Evolutionary conservation across 371 early-diverging fungal species (phyloP), one percentile per base, ranked within the genome.

Genomic region (Lichtheimia ornata): DNA sequence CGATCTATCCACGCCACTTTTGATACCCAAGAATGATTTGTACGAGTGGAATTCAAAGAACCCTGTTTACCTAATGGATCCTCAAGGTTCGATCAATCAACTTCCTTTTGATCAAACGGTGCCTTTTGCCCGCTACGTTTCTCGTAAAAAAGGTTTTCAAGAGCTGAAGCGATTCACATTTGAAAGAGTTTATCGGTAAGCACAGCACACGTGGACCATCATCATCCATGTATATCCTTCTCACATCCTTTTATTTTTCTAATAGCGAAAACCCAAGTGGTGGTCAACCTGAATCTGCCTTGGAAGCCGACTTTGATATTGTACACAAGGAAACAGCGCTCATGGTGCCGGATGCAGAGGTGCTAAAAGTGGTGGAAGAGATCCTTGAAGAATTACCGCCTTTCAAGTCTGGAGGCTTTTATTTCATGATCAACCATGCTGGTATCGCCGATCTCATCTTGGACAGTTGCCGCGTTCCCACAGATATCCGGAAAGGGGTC

Each of bases 291-390:
- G 79, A 88, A 54, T 75, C 84, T 4, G 85, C 90, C 0, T 66
- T 86, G 40, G 95, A 94, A 64, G 94, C 89, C 28, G 94, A 95
- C 59, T 97, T 97, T 77, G 98, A 97, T 63, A 92, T 96, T 40
- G 91, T 97, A 5, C 88, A 87, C 49, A 83, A 79, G 52, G 79
- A 83, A 7, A 74, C 82, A 4, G 76, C 83, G 4, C 83, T 83
- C 1, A 90, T 94, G 84, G 88, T 87, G 7, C 84, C 94, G 0
- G 97, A 96, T 53, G 96, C 96, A 1, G 98, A 97, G 69, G 88
- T 96, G 1, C 70, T 97, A 17, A 88, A 91, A 43, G 90, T 94
- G 1, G 91, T 90, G 9, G 88, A 90, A 55, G 95, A 96, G 72
- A 82, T 96, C 1, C 63, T 96, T 30, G 90, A 92, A 56, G 90